phyloP scores from a whole-genome alignment of 2,329 filamentous ascomycete genomes.

The Epichloe hybrida region DNA sequence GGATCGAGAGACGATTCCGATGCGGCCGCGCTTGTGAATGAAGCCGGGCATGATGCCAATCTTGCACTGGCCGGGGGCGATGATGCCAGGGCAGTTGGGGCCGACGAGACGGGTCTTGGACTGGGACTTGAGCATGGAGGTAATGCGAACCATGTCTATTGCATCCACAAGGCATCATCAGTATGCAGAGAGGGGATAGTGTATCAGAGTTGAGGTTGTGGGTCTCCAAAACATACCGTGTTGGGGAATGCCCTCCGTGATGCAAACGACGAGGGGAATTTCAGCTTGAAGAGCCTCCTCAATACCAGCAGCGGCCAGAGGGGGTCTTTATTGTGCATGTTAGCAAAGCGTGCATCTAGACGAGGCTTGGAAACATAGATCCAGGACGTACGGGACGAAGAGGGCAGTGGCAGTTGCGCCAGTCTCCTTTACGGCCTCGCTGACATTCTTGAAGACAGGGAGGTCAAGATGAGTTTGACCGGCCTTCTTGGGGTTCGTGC shows the following conservation, averaged over 20 bases:
- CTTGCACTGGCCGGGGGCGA: conserved; percentile 92
- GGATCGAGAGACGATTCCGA: conserved; percentile 96
- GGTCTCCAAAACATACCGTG: conserved; percentile 50
- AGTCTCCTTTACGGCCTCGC: conserved; percentile 78
- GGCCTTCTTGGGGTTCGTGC: conserved; percentile 98
- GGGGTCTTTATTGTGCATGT: conserved; percentile 50
- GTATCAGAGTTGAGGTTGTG: background rate
- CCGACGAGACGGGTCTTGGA: conserved; percentile 92
- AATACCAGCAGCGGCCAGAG: conserved; percentile 84
- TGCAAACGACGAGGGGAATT: conserved; percentile 89
- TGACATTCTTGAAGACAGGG: conserved; percentile 84
- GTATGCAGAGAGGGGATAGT: background rate
- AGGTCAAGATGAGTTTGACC: conserved; percentile 78
- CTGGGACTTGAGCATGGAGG: conserved; percentile 94
- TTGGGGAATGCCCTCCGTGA: conserved; percentile 95
- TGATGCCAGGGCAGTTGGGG: conserved; percentile 97
- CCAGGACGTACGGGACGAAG: conserved; percentile 69
- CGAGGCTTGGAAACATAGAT: conserved; percentile 5
- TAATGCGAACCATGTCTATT: conserved; percentile 96
- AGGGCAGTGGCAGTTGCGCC: conserved; percentile 86
- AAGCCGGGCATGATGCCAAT: conserved; percentile 99
- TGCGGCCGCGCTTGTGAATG: conserved; percentile 98
- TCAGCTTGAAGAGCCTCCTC: conserved; percentile 92
- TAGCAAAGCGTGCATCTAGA: conserved; percentile 2
- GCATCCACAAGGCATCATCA: conserved; percentile 4